Base-by-base conservation (phyloP, 1,284 basidiomycete species). In the Leccinum huronense region DNA sequence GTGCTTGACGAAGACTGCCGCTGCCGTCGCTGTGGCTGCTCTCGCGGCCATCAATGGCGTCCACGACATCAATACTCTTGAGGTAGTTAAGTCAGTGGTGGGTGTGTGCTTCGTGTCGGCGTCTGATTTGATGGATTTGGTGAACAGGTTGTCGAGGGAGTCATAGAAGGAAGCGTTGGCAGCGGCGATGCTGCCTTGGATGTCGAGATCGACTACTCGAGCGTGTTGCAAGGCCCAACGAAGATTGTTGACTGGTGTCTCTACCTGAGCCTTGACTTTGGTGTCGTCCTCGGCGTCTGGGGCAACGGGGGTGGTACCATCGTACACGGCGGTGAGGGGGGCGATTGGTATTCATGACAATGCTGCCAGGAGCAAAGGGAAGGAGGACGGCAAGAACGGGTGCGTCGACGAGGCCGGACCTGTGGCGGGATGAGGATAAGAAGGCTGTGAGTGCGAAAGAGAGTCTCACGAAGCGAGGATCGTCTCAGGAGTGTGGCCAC, bases 121-220 rank as follows among this genome's bases (percentile, higher is more conserved):
- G 30, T 60, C 65, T 11, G 62, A 62, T 59, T 74, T 77, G 34
- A 81, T 84, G 13, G 86, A 83, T 70, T 87, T 89, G 61, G 83
- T 81, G 62, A 95, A 81, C 51, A 91, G 76, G 64, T 93, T 91
- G 70, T 93, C 89, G 38, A 95, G 83, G 2, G 79, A 79, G 64
- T 94, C 92, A 79, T 91, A 88, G 7, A 83, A 62, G 3, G 72
- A 80, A 30, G 81, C 73, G 62, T 90, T 87, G 3, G 73, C 71
- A 10, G 73, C 72, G 9, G 81, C 77, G 60, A 89, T 77, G 59
- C 81, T 79, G 40, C 80, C 78, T 66, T 84, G 79, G 58, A 93
- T 79, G 71, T 90, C 85, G 67, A 93, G 83, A 70, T 91, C 89
- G 19, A 93, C 83, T 14, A 85, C 83, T 62, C 81, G 80, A 48